Base-by-base conservation (phyloP, 2,329 filamentous ascomycete species). In the Chaetomiaceae sp. region DNA sequence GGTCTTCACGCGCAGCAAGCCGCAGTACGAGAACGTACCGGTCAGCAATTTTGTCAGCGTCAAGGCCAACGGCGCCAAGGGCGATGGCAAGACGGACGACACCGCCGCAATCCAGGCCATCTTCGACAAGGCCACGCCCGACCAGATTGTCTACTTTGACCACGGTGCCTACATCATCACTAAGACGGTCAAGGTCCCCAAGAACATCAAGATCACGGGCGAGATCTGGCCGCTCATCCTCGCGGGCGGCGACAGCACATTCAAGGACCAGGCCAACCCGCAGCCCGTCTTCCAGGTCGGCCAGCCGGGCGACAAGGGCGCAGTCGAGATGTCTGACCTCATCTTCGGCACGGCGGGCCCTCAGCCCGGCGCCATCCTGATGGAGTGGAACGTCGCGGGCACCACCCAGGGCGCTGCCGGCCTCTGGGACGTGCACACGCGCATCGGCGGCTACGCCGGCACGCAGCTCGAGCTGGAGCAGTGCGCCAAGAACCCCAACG, bases 371-470 rank as follows among this genome's bases (percentile, higher is more conserved):
- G 92, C 90, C 16, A 89, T 96, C 63, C 79, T 96, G 65, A 83
- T 96, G 72, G 81, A 96, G 68, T 96, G 89, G 87, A 96, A 96
- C 70, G 74, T 96, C 37, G 82, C 81, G 38, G 85, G 82, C 31
- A 66, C 77, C 59, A 75, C 69, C 49, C 77, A 84, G 51, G 89
- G 89, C 41, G 79, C 82, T 1, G 84, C 83, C 17, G 92, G 83
- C 55, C 83, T 96, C 70, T 99, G 91, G 88, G 93, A 99, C 63
- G 85, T 91, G n/a, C 93, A 99, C 74, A 86, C 93, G 72, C 89
- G 93, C 64, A 81, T 99, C 61, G 92, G 90, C 61, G 93, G 93
- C 38, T 84, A 85, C 48, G 85, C 87, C 4, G 92, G 92, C 54
- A 95, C 91, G 23, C 71, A 87, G 58, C 79, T 97, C 14, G 88